Conservation (phyloP, 2,329 filamentous ascomycete genomes). For the Stachybotrys elegans region DNA sequence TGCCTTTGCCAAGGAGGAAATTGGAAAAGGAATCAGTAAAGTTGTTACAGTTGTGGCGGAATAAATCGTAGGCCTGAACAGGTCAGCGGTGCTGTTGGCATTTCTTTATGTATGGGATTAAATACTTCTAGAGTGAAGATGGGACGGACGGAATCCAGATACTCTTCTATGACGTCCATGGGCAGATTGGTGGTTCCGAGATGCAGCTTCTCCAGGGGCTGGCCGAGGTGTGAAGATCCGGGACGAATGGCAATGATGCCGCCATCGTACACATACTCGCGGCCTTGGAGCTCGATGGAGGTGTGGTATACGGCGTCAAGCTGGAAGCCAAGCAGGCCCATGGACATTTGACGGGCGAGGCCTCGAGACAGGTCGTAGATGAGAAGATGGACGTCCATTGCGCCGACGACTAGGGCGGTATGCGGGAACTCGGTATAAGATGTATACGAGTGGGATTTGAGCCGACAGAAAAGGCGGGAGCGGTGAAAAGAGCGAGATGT, state of each 20-base stretch:
- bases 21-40: constrained; percentile 90
- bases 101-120: no score
- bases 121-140: constrained; percentile 75
- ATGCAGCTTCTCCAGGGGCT: constrained; percentile 68
- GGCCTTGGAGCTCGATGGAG: constrained; percentile 75
- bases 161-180: constrained; percentile 78
- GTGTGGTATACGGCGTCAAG: constrained; percentile 97
- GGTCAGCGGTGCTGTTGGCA: no score
- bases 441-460: no score
- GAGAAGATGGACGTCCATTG: constrained; percentile 74
- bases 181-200: constrained; percentile 77
- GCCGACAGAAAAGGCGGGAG: no score
- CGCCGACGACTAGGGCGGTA: no score
- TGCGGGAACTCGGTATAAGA: no score
- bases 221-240: constrained; percentile 80
- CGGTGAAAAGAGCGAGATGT: no score
- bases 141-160: constrained; percentile 74
- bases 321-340: constrained; percentile 47
- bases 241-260: constrained; percentile 78
- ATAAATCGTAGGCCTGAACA: constrained; percentile 78
- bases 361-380: constrained; percentile 73
- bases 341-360: constrained; percentile 50
- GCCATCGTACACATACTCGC: constrained; percentile 87
- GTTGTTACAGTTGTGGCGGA: constrained; percentile 93
- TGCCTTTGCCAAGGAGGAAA: constrained; percentile 83